A percentile compares a stretch with the other conserved stretches of the same genome.
phyloP scores from a whole-genome alignment of 2,329 filamentous ascomycete species.

The Cordyceps sp. region DNA sequence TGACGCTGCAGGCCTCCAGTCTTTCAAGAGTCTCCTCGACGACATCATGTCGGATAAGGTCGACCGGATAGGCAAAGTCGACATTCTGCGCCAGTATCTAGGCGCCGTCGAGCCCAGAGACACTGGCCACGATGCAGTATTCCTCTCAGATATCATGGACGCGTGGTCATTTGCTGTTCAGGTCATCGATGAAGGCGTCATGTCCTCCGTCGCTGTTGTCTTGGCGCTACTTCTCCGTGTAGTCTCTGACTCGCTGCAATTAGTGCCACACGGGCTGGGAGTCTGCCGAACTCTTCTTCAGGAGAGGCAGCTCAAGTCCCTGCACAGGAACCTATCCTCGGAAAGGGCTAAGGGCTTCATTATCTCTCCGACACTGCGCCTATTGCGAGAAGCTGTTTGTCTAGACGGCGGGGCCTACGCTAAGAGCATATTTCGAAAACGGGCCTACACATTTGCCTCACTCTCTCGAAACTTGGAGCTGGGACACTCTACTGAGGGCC shows the following conservation, averaged over 20 bases:
- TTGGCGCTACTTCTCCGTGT: slow-evolving; percentile 69
- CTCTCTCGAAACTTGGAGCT: slow-evolving; percentile 68
- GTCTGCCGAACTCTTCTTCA: slow-evolving; percentile 72
- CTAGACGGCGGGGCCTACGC: slow-evolving; percentile 77
- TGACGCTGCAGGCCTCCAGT: slow-evolving; percentile 37
- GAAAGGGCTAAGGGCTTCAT: slow-evolving; percentile 74
- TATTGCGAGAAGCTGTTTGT: slow-evolving; percentile 70
- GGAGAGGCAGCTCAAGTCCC: slow-evolving; percentile 61
- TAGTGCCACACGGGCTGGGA: slow-evolving; percentile 57
- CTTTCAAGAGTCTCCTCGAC: slow-evolving; percentile 57
- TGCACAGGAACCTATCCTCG: slow-evolving; percentile 63
- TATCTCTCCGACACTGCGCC: slow-evolving; percentile 71
- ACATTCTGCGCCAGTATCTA: slow-evolving; percentile 55
- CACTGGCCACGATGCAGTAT: slow-evolving; percentile 32
- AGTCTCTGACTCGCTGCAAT: slow-evolving; percentile 55
- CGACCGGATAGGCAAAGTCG: slow-evolving; percentile 23
- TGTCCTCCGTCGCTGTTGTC: slow-evolving; percentile 66
- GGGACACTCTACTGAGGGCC: slow-evolving; percentile 35
- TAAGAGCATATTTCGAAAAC: slow-evolving; percentile 57
- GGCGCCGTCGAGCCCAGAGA: slow-evolving; percentile 32
- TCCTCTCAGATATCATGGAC: slow-evolving; percentile 66
- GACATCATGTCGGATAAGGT: slow-evolving; percentile 35
- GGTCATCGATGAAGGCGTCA: slow-evolving; percentile 62
- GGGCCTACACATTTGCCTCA: slow-evolving; percentile 64
- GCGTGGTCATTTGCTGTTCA: slow-evolving; percentile 75